These are phyloP conservation scores for Hanseniaspora gamundiae DNA, from an alignment of 1,139 yeast species.

Conservation along the genomic window DNA sequence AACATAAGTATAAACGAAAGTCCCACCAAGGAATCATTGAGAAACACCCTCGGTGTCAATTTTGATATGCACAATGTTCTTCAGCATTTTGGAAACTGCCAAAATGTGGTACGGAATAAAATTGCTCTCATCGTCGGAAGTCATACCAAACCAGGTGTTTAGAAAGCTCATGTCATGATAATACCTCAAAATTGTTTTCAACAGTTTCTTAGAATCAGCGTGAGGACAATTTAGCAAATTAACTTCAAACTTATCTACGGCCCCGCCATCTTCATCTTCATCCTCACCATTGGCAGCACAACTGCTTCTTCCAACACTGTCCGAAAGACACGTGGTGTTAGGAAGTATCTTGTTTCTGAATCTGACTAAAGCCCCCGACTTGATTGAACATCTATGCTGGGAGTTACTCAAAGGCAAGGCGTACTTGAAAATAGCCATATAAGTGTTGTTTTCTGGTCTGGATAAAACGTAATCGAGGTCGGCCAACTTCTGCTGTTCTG, in stretches of 20 bases:
- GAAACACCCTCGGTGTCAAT: slow-evolving; percentile 17
- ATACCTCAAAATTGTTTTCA: slow-evolving; percentile 52
- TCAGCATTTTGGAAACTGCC: slow-evolving; percentile 59
- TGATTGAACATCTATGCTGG: slow-evolving; percentile 58
- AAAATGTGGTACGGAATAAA: slow-evolving; percentile 75
- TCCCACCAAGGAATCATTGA: neutral
- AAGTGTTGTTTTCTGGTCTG: slow-evolving; percentile 44
- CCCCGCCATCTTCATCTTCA: slow-evolving; percentile 16
- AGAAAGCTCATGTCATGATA: slow-evolving; percentile 51
- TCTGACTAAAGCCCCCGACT: slow-evolving; percentile 57
- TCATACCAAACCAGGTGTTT: slow-evolving; percentile 31
- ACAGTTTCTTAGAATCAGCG: slow-evolving; percentile 41
- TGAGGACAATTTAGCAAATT: slow-evolving; percentile 59
- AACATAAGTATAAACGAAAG: neutral
- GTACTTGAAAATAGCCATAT: slow-evolving; percentile 49
- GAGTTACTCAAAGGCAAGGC: slow-evolving; percentile 59
- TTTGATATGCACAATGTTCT: slow-evolving; percentile 31
- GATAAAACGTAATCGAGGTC: slow-evolving; percentile 31
- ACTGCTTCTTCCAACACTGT: slow-evolving; percentile 15
- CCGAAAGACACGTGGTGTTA: slow-evolving; percentile 16
- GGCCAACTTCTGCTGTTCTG: slow-evolving; percentile 11
- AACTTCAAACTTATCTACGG: slow-evolving; percentile 37
- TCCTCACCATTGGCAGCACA: slow-evolving; percentile 25
- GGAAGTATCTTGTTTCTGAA: slow-evolving; percentile 12
- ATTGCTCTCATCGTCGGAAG: slow-evolving; percentile 24